Evolutionary conservation across 2,329 filamentous ascomycete species (phyloP).

Genomic region (Trichoderma sp.): DNA sequence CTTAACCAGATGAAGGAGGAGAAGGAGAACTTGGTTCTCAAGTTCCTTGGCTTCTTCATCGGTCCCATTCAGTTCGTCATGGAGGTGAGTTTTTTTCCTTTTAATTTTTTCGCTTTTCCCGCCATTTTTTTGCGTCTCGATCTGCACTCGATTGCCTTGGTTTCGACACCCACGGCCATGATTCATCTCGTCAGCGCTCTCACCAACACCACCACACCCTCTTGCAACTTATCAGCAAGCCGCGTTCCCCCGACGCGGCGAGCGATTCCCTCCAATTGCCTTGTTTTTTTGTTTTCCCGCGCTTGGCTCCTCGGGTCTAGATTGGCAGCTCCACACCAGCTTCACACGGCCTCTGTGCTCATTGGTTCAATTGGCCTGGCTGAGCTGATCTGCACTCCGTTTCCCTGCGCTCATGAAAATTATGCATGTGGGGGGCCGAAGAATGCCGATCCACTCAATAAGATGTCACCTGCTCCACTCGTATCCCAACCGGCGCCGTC

Average conservation of each 20-base stretch:
- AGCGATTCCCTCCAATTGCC: conserved; percentile 21
- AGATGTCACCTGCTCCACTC: conserved; percentile 25
- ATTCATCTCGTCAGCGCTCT: not conserved
- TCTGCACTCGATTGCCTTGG: not conserved
- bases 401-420: conserved; percentile 10
- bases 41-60: conserved; percentile 80
- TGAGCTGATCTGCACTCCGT: not conserved
- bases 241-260: conserved; percentile 1
- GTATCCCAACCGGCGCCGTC: not conserved
- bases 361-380: conserved; percentile 29
- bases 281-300: conserved; percentile 26
- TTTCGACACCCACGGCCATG: not conserved
- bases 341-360: conserved; percentile 26
- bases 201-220: not conserved
- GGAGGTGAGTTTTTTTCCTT: conserved; percentile 60
- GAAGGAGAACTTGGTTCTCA: conserved; percentile 79
- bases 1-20: conserved; percentile 90
- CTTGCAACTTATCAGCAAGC: conserved; percentile 18
- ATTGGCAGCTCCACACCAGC: conserved; percentile 37
- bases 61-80: conserved; percentile 93
- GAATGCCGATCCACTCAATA: conserved; percentile 28
- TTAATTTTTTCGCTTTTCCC: not conserved
- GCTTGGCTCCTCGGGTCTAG: conserved; percentile 31
- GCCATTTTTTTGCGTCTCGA: not conserved
- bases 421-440: conserved; percentile 25